Percentiles rank a stretch among this genome's conserved stretches.
phyloP scores from a whole-genome alignment of 495 filamentous ascomycete genomes.

The Pyronema domesticum region DNA sequence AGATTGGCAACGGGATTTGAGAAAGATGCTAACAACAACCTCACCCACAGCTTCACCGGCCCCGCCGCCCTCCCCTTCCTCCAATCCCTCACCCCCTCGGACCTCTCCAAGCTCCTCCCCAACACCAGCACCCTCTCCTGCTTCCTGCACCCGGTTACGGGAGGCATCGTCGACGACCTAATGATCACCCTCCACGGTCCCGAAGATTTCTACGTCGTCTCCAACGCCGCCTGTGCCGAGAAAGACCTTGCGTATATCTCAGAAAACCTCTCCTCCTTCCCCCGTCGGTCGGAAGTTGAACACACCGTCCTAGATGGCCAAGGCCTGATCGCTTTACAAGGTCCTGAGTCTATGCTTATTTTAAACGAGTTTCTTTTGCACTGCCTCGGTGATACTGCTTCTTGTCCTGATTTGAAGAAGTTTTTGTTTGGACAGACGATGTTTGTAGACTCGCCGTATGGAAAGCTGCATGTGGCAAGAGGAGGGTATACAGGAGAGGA shows the following conservation, averaged over 20 bases:
- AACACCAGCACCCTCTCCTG: conserved; percentile 60
- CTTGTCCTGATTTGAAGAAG: conserved; percentile 38
- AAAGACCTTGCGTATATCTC: conserved; percentile 66
- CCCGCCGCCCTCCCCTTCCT: conserved; percentile 62
- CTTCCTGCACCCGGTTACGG: conserved; percentile 58
- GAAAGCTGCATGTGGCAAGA: conserved; percentile 51
- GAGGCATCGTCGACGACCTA: conserved; percentile 85
- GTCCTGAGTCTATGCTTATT: conserved; percentile 51
- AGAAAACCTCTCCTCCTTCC: conserved; percentile 38
- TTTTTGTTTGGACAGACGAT: conserved; percentile 68
- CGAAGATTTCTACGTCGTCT: conserved; percentile 74
- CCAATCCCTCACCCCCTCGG: conserved; percentile 59
- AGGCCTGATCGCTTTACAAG: conserved; percentile 72
- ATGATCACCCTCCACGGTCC: conserved; percentile 60
- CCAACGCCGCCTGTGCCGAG: conserved; percentile 79
- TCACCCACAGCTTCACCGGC: conserved; percentile 39
- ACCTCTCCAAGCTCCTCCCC: conserved; percentile 35
- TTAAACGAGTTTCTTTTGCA: conserved; percentile 37
- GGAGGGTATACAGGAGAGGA: conserved; percentile 96
- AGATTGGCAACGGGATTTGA: too few species aligned
- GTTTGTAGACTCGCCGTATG: conserved; percentile 27
- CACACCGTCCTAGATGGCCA: conserved; percentile 51
- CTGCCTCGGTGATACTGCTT: conserved; percentile 26
- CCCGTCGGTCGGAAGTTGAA: conserved; percentile 35
- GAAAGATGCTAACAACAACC: too few species aligned